Conservation (phyloP, 2,329 filamentous ascomycete species). For the Fusarium ramigenum region DNA sequence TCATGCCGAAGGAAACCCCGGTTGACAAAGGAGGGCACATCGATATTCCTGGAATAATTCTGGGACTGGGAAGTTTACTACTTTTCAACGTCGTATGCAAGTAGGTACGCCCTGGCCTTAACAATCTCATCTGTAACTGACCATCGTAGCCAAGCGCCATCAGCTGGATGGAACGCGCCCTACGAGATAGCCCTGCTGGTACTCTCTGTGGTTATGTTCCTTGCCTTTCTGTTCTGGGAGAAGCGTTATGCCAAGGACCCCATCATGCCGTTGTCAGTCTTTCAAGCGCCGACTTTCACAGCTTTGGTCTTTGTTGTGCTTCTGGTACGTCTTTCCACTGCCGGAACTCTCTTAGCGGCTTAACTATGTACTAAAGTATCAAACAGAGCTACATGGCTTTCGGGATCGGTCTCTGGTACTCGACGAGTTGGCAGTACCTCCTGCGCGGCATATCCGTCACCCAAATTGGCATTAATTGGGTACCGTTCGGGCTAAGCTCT, state of each 20-base stretch:
- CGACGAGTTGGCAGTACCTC: conserved; percentile 54
- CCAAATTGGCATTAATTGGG: neutral
- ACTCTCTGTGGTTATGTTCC: conserved; percentile 45
- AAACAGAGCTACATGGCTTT: conserved; percentile 55
- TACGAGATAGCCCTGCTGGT: conserved; percentile 54
- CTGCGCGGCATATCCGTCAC: conserved; percentile 52
- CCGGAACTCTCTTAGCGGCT: too few relatives aligned
- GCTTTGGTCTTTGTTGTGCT: conserved; percentile 55
- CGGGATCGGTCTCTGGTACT: conserved; percentile 60
- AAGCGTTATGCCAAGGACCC: conserved; percentile 49
- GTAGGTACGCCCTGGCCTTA: conserved; percentile 40
- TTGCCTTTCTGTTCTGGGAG: conserved; percentile 54
- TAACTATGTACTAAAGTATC: neutral
- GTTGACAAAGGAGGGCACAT: conserved; percentile 41
- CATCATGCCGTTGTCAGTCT: conserved; percentile 58
- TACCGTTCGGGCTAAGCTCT: conserved; percentile 5
- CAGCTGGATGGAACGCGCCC: conserved; percentile 54
- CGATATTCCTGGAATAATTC: conserved; percentile 16
- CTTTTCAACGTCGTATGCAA: conserved; percentile 63
- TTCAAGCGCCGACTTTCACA: conserved; percentile 54
- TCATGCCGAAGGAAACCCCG: conserved; percentile 27
- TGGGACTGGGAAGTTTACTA: conserved; percentile 53
- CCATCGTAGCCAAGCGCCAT: conserved; percentile 50
- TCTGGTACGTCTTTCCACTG: conserved; percentile 21
- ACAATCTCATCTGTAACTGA: fast-evolving